Base-by-base conservation (phyloP, 2,329 filamentous ascomycete species). In the Aaosphaeria pasadenensis region DNA sequence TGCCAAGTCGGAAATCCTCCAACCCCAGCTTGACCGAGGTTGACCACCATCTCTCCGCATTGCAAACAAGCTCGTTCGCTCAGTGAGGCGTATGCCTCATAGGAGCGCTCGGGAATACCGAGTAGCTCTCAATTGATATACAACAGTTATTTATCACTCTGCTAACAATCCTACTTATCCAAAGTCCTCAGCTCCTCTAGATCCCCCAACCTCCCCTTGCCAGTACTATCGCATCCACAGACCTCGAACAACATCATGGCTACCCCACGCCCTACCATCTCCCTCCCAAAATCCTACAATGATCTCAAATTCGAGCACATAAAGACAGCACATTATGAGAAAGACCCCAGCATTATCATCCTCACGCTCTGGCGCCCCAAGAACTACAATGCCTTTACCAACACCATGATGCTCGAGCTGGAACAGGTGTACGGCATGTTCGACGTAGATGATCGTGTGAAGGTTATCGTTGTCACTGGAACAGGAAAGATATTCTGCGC, bases 381-480 rank as follows among this genome's bases (percentile, higher is more conserved):
- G 7, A 82, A 82, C 50, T 77, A 84, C 70, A 89, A 89, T 77
- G 85, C 83, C 51, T 88, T 89, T 69, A 88, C 84, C 3, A 72
- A 77, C 17, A 74, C 70, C 11, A 88, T 89, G 83, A 79, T 80
- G 58, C 60, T 70, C 11, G 84, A 86, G 57, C 74, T 89, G 30
- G 77, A 82, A 49, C 55, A 69, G 3, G 81, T 80, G 9, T 79
- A 77, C 54, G 63, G 58, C 45, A 73, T 76, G 57, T 76, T 82
- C 58, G 77, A 81, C 51, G 64, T 74, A 28, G 80, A 83, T 50
- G 74, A 79, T 45, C 72, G 79, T 5, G 79, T 82, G 29, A 79
- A 77, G 53, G 77, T 71, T 43, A 65, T 82, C 24, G 75, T 83
- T 1, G 63, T 82, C n/a, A 82, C 80, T 0, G 80, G 78, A 5